phyloP scores from a whole-genome alignment of 2,329 filamentous ascomycete species.

The Penicillium italicum region DNA sequence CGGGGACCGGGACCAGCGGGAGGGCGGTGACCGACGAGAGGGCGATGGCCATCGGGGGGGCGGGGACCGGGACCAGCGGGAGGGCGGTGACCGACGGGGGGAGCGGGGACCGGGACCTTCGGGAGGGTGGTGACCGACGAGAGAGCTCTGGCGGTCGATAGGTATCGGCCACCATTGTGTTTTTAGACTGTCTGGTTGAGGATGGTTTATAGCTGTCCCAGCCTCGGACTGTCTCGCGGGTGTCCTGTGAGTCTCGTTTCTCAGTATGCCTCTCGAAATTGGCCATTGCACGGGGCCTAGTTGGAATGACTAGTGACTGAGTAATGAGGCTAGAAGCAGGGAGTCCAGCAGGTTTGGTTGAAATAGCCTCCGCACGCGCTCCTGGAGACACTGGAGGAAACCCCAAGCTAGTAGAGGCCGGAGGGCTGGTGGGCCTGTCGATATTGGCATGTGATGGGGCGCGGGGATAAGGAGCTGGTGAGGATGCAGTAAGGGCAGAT shows the following conservation, averaged over 20 bases:
- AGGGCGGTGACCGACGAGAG: neutral
- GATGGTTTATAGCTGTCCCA: neutral
- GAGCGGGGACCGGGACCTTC: neutral
- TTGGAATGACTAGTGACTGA: neutral
- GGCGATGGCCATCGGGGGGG: neutral
- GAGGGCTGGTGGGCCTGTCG: neutral
- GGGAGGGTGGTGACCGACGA: neutral
- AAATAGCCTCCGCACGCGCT: neutral
- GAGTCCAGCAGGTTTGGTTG: neutral
- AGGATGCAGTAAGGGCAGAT: neutral
- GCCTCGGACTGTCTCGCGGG: neutral
- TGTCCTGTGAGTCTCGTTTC: neutral
- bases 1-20: neutral
- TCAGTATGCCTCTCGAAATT: neutral
- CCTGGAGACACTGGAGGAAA: neutral
- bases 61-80: neutral
- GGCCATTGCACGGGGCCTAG: neutral
- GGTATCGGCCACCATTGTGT: neutral
- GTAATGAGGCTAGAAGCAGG: neutral
- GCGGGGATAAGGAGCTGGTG: neutral
- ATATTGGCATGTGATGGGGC: neutral
- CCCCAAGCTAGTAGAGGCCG: neutral
- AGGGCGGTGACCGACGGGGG: neutral
- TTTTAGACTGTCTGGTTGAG: neutral
- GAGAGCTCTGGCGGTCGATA: neutral